These are phyloP conservation scores for Colletotrichum sublineola DNA, from an alignment of 2,329 filamentous ascomycete species.

Conservation along the genomic window DNA sequence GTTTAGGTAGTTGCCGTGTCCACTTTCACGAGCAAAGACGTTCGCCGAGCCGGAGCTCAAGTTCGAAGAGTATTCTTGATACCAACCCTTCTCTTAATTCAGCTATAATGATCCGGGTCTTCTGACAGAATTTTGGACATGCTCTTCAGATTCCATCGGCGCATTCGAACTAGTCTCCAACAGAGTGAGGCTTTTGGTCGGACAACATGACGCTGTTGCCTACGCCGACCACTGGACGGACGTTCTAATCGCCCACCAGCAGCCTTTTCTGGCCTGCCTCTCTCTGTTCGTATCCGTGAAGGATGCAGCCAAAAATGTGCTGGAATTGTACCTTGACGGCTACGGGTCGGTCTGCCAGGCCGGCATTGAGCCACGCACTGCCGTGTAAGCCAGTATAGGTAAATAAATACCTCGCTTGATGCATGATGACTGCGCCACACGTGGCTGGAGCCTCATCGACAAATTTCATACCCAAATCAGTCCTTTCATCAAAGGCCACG, in stretches of 20 bases:
- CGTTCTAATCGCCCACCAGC: neutral
- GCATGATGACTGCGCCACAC: constrained; percentile 33
- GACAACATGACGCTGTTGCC: neutral
- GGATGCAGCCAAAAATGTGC: no score
- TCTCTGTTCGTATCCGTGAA: neutral
- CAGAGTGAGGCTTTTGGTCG: constrained; percentile 11
- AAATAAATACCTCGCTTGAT: constrained; percentile 16
- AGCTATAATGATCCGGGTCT: neutral
- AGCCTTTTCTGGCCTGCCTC: neutral
- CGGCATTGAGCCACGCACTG: neutral
- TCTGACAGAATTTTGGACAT: neutral
- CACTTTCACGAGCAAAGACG: neutral
- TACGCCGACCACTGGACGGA: neutral
- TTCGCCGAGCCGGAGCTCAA: neutral
- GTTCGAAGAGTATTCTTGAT: neutral
- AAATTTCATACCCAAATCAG: constrained; percentile 37
- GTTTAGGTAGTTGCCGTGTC: neutral
- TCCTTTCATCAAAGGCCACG: constrained; percentile 26
- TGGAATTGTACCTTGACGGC: neutral
- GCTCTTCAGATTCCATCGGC: neutral
- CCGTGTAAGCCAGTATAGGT: constrained; percentile 12
- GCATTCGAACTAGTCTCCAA: constrained; percentile 19
- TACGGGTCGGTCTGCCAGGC: neutral
- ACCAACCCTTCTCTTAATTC: neutral
- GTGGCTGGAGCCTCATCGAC: constrained; percentile 41